Conservation (phyloP, 2,329 filamentous ascomycete genomes). For the Arthrobotrys entomopaga region DNA sequence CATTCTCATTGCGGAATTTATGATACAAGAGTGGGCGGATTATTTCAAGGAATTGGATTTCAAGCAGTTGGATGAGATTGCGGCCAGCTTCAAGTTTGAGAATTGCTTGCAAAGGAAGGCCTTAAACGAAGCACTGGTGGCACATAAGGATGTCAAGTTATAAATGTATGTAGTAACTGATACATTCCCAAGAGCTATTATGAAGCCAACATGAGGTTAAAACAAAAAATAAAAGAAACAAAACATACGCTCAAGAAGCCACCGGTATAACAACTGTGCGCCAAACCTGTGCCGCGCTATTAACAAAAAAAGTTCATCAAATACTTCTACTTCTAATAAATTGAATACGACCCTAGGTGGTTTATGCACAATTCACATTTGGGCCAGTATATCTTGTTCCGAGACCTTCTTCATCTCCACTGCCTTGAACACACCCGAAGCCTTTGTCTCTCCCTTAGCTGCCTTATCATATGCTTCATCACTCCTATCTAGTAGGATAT, state of each 20-base stretch:
- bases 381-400: slow-evolving; percentile 48
- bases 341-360: too few relatives aligned
- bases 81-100: slow-evolving; percentile 67
- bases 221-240: neutral
- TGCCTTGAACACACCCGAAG: slow-evolving; percentile 50
- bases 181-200: too few relatives aligned
- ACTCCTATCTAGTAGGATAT: slow-evolving; percentile 79
- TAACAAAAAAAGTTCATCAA: too few relatives aligned
- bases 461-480: slow-evolving; percentile 69
- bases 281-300: neutral
- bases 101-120: slow-evolving; percentile 67
- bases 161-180: slow-evolving; percentile 8
- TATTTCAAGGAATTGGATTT: slow-evolving; percentile 67
- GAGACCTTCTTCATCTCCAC: slow-evolving; percentile 49
- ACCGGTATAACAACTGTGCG: neutral
- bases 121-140: slow-evolving; percentile 63
- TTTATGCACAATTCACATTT: slow-evolving; percentile 28
- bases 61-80: slow-evolving; percentile 68
- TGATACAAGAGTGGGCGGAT: slow-evolving; percentile 68
- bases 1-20: slow-evolving; percentile 66
- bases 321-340: too few relatives aligned
- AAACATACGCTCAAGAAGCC: neutral
- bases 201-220: neutral
- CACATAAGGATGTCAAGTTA: slow-evolving; percentile 55
- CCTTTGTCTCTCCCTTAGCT: slow-evolving; percentile 49